phyloP scores from a whole-genome alignment of 192 early-diverging fungal genomes.

The Dissophora ornata region DNA sequence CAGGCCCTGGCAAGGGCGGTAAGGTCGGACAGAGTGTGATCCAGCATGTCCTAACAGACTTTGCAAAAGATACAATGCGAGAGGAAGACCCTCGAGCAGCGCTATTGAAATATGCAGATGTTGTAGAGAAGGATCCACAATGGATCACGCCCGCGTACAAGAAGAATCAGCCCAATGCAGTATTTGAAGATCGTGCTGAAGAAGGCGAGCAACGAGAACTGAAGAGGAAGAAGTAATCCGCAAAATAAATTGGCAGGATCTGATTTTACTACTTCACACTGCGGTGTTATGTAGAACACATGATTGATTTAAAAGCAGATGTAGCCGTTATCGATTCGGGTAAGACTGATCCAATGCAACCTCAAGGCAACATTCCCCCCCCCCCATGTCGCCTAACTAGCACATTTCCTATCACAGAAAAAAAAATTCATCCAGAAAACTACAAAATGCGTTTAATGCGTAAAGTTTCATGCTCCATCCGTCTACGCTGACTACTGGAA shows the following conservation, averaged over 20 bases:
- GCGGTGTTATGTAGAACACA: too few species aligned
- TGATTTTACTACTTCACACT: not conserved
- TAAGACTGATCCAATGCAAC: too few species aligned
- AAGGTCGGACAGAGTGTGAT: slow-evolving; percentile 85
- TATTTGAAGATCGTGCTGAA: slow-evolving; percentile 75
- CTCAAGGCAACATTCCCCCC: too few species aligned
- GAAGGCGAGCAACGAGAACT: slow-evolving; percentile 60
- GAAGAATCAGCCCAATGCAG: slow-evolving; percentile 76
- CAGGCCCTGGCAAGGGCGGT: slow-evolving; percentile 87
- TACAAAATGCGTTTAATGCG: too few species aligned
- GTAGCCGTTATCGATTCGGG: too few species aligned
- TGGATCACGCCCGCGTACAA: slow-evolving; percentile 90
- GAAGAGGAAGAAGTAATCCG: slow-evolving; percentile 59
- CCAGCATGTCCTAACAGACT: slow-evolving; percentile 86
- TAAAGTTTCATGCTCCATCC: too few species aligned
- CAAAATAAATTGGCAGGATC: not conserved
- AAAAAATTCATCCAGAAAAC: too few species aligned
- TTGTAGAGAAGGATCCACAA: slow-evolving; percentile 82
- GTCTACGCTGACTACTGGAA: too few species aligned
- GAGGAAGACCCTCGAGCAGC: slow-evolving; percentile 96
- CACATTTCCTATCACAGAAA: too few species aligned
- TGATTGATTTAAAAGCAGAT: too few species aligned
- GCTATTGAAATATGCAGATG: slow-evolving; percentile 85
- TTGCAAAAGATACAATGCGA: slow-evolving; percentile 77
- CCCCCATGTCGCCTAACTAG: too few species aligned